Percentiles rank a stretch among this genome's conserved stretches.
These are phyloP conservation scores for Venturia pyrina DNA, from an alignment of 2,329 filamentous ascomycete genomes.

Conservation along the genomic window DNA sequence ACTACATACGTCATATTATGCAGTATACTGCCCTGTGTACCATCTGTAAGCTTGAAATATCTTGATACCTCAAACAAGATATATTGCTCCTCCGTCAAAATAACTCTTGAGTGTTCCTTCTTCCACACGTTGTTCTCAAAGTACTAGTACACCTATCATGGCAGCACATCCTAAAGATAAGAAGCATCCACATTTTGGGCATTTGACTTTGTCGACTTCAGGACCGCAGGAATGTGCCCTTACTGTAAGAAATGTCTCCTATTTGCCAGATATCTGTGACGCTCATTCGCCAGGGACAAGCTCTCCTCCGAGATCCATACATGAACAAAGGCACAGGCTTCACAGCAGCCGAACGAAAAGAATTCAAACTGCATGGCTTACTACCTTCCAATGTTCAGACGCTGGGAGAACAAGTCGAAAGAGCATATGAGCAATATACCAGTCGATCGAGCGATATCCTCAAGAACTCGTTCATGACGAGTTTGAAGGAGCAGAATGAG, in stretches of 20 bases:
- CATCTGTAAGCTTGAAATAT: background rate
- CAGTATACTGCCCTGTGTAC: background rate
- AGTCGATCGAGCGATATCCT: conserved; percentile 54
- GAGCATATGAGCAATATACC: conserved; percentile 73
- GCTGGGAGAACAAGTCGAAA: conserved; percentile 62
- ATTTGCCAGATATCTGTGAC: background rate
- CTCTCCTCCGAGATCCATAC: conserved; percentile 53
- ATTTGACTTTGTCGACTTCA: conserved; percentile 12
- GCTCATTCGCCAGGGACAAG: conserved; percentile 18
- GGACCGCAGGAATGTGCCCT: conserved; percentile 12
- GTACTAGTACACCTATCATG: background rate
- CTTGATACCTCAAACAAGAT: background rate
- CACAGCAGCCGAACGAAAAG: conserved; percentile 53
- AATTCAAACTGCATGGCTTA: conserved; percentile 63
- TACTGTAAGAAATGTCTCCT: background rate
- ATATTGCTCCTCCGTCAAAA: background rate
- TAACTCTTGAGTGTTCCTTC: no score
- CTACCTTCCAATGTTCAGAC: conserved; percentile 64
- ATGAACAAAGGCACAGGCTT: conserved; percentile 84
- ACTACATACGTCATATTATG: background rate
- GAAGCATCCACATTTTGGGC: conserved; percentile 11
- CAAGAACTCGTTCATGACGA: conserved; percentile 83
- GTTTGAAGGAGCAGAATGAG: conserved; percentile 75
- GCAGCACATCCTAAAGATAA: conserved; percentile 2
- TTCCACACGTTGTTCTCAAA: background rate